Percentiles rank a stretch among this genome's conserved stretches.
These are phyloP conservation scores for Termitomyces sp. DNA, from an alignment of 768 basidiomycete species.

Conservation along the genomic window DNA sequence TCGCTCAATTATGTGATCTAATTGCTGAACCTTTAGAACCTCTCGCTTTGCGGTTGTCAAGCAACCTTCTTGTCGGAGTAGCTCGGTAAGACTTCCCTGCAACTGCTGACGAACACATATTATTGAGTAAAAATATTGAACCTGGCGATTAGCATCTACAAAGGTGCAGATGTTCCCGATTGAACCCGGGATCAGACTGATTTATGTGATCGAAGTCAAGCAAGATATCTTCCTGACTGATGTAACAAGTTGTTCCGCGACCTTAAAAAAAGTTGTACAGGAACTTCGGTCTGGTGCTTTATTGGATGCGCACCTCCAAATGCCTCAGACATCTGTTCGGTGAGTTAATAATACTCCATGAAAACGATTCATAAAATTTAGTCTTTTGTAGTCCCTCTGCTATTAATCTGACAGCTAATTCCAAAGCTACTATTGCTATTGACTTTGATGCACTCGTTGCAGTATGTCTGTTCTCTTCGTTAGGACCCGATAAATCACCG, in stretches of 20 bases:
- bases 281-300: conserved; percentile 47
- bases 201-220: conserved; percentile 47
- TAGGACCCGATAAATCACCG: neutral
- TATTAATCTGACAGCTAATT: conserved; percentile 49
- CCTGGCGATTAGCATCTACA: conserved; percentile 29
- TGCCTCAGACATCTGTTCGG: conserved; percentile 64
- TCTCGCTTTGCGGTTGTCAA: conserved; percentile 79
- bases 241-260: conserved; percentile 69
- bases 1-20: conserved; percentile 71
- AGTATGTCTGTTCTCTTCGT: conserved; percentile 30
- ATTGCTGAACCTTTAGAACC: conserved; percentile 84
- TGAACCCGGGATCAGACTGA: neutral
- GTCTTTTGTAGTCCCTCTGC: conserved; percentile 34
- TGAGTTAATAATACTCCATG: conserved; percentile 23
- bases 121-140: neutral
- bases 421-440: conserved; percentile 38
- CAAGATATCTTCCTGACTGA: conserved; percentile 81
- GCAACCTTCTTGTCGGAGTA: conserved; percentile 86
- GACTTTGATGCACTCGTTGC: conserved; percentile 64
- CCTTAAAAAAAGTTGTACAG: conserved; percentile 73
- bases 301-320: conserved; percentile 54
- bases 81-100: conserved; percentile 54
- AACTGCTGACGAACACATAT: neutral
- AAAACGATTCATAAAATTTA: neutral
- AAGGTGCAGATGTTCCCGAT: conserved; percentile 35